A percentile compares a stretch with the other conserved stretches of the same genome.
Conservation (phyloP, 371 early-diverging fungal genomes). For the Mortierella sp. region DNA sequence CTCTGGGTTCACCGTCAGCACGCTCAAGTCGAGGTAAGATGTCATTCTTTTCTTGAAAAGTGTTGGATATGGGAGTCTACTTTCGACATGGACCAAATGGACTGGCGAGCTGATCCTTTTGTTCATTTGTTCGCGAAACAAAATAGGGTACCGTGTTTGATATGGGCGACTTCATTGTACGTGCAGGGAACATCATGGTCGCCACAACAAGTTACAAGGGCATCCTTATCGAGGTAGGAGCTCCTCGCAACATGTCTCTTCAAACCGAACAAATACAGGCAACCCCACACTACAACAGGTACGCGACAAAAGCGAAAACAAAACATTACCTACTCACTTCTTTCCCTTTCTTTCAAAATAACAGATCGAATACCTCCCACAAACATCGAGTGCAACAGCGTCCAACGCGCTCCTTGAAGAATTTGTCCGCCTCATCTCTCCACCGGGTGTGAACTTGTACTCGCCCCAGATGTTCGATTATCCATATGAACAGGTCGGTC, state of each 20-base stretch:
- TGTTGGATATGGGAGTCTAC: background rate
- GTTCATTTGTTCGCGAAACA: background rate
- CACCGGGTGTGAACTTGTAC: constrained; percentile 45
- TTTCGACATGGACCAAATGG: background rate
- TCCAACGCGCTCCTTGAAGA: constrained; percentile 57
- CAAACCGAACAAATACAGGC: background rate
- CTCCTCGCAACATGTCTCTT: background rate
- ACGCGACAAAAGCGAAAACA: background rate
- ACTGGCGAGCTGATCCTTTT: background rate
- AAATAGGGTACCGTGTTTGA: constrained; percentile 50
- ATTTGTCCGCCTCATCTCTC: constrained; percentile 50
- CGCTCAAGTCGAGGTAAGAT: constrained; percentile 50
- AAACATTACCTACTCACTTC: too few relatives aligned
- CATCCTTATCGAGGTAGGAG: constrained; percentile 47
- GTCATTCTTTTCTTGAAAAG: background rate
- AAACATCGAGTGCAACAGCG: constrained; percentile 48
- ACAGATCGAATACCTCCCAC: constrained; percentile 55
- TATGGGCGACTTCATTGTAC: constrained; percentile 54
- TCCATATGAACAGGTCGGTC: constrained; percentile 57
- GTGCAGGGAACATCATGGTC: constrained; percentile 56
- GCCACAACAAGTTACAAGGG: constrained; percentile 56
- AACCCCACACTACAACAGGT: background rate
- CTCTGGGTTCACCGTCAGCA: constrained; percentile 57
- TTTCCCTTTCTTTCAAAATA: background rate
- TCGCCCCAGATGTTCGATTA: constrained; percentile 56